Conservation (phyloP, 495 filamentous ascomycete species). For the Penicillium flavigenum region DNA sequence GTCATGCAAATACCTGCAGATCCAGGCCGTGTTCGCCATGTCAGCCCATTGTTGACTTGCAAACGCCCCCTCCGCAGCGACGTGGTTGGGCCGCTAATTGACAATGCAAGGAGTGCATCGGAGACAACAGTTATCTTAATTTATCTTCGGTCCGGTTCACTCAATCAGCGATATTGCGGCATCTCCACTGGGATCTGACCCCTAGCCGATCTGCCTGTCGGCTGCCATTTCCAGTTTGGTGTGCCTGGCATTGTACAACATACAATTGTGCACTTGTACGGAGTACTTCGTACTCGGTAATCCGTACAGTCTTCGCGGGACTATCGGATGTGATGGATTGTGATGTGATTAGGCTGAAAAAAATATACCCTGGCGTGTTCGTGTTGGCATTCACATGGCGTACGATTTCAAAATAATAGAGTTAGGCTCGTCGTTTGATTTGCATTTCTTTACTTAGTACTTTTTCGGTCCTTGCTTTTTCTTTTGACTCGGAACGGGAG, state of each 20-base stretch:
- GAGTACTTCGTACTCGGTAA: too few species aligned
- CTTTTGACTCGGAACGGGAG: conserved; percentile 1
- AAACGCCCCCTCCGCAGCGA: conserved; percentile 6
- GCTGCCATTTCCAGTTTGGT: conserved; percentile 4
- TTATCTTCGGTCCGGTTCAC: background rate
- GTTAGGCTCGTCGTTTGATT: conserved; percentile 4
- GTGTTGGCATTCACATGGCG: conserved; percentile 1
- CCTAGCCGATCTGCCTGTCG: conserved; percentile 5
- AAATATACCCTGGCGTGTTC: background rate
- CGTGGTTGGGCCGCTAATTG: conserved; percentile 15
- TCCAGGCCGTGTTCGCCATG: conserved; percentile 1
- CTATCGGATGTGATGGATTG: background rate
- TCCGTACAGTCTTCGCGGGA: background rate
- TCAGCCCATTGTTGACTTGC: conserved; percentile 10
- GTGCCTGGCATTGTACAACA: background rate
- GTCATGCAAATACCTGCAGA: conserved; percentile 9
- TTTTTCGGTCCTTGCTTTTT: background rate
- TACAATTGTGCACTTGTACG: background rate
- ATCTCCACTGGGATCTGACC: conserved; percentile 1
- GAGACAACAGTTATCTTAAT: conserved; percentile 18
- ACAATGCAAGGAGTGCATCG: conserved; percentile 14
- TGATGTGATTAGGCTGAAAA: background rate
- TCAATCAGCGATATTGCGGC: conserved; percentile 11
- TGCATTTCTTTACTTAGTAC: background rate
- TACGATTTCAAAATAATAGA: background rate